A percentile compares a stretch with the other conserved stretches of the same genome.
Conservation (phyloP, 1,284 basidiomycete species). For the Termitomyces sp. region DNA sequence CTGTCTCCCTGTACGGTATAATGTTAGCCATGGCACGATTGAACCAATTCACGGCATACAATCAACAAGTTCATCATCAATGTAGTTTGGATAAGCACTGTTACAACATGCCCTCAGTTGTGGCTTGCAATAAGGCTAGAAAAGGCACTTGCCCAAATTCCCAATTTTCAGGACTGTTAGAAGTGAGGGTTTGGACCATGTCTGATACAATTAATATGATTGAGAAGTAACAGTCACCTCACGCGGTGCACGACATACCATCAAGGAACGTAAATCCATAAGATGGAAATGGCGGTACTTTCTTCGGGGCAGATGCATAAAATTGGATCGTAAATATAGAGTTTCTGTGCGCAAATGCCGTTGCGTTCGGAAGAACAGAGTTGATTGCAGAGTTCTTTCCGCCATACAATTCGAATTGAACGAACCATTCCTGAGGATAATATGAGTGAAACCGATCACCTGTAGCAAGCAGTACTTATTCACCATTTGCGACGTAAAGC, state of each 20-base stretch:
- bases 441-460: no score
- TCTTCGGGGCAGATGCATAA: conserved; percentile 31
- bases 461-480: neutral
- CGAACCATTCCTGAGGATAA: conserved; percentile 31
- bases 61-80: conserved; percentile 32
- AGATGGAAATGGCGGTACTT: conserved; percentile 30
- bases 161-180: conserved; percentile 1
- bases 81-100: conserved; percentile 25
- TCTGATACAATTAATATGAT: conserved; percentile 13
- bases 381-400: conserved; percentile 37
- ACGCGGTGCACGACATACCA: conserved; percentile 16
- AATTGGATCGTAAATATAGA: conserved; percentile 37
- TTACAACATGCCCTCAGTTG: neutral
- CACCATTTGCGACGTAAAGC: conserved; percentile 28
- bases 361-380: conserved; percentile 26
- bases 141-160: conserved; percentile 27
- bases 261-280: conserved; percentile 34
- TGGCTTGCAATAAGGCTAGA: no score
- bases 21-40: neutral
- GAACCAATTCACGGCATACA: conserved; percentile 24
- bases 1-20: conserved; percentile 1
- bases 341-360: conserved; percentile 35
- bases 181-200: conserved; percentile 26
- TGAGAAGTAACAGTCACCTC: neutral
- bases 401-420: conserved; percentile 38